Base-by-base conservation (phyloP, 2,329 filamentous ascomycete genomes). In the Aureobasidium vineae region DNA sequence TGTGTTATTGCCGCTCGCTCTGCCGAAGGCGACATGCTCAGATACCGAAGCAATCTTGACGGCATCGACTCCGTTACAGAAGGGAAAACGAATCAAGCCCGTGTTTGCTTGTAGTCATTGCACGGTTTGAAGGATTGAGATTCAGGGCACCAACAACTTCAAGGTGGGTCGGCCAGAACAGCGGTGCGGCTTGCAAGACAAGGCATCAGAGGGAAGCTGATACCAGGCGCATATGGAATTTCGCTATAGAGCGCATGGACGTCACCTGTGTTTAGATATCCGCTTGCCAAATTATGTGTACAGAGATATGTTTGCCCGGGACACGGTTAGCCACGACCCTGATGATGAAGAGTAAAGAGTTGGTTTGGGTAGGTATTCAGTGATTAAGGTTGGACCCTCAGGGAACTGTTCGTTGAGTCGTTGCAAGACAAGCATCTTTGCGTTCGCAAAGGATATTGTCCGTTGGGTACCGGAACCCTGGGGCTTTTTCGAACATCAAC, bases 161-260 rank as follows among this genome's bases (percentile, higher is more conserved):
- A 16, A 19, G 21, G 57, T 60, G 57, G 57, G 57, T 49, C 57
- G 31, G n/a, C 57, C 26, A 31, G 40, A n/a, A 31, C 54, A 45
- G 23, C 16, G 40, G 15, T 21, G 8, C 10, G 10, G 33, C 33
- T 33, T 33, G 33, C 54, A 40, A 41, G 33, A 56, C 36, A 21
- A 26, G 53, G 53, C 19, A 10, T 36, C 13, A n/a, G 33, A 11
- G 10, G 28, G 33, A 38, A 26, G 33, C 52, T 54, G 21, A 23
- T 38, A 38, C 33, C 52, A 38, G 33, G 33, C 28, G 28, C 52
- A 33, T 28, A 36, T 23, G 33, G 4, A n/a, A 38, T 23, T 26
- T 54, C n/a, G 28, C 33, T 8, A 38, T 23, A 23, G 2, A 13
- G 31, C n/a, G 52, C 10, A 26, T 38, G 33, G n/a, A 19, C 21